These are phyloP conservation scores for Thermochaetoides thermophila DNA, from an alignment of 495 filamentous ascomycete species.

Conservation along the genomic window DNA sequence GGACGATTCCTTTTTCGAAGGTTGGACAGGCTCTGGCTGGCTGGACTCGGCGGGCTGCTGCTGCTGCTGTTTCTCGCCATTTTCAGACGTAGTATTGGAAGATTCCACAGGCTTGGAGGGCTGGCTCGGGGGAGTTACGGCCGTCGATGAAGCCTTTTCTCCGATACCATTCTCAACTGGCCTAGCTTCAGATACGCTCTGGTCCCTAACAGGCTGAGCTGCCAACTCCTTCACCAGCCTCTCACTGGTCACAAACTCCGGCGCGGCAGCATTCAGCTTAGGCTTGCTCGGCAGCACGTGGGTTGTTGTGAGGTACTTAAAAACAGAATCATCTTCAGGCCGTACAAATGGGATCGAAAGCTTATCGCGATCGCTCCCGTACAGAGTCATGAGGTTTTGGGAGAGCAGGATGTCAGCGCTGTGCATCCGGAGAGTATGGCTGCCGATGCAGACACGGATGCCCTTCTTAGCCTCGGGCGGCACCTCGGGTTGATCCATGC, in stretches of 20 bases:
- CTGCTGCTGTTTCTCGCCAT: constrained; percentile 25
- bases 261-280: constrained; percentile 35
- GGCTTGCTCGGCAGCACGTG: constrained; percentile 33
- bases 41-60: constrained; percentile 15
- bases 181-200: constrained; percentile 5
- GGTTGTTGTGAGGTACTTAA: constrained; percentile 57
- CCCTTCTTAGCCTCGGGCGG: constrained; percentile 35
- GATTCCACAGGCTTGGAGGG: constrained; percentile 20
- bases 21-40: no score
- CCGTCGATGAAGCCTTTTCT: constrained; percentile 13
- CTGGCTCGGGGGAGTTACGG: constrained; percentile 20
- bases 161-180: constrained; percentile 9
- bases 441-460: constrained; percentile 74
- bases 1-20: constrained; percentile 4
- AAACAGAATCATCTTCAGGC: constrained; percentile 72
- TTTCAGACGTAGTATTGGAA: constrained; percentile 24
- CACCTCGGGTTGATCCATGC: constrained; percentile 30
- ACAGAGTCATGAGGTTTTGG: constrained; percentile 71
- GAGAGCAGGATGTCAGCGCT: constrained; percentile 89
- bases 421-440: constrained; percentile 71
- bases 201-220: constrained; percentile 8
- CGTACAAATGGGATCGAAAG: constrained; percentile 85
- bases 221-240: constrained; percentile 13
- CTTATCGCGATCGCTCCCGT: constrained; percentile 75
- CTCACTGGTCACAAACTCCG: constrained; percentile 30